Evolutionary conservation across 371 early-diverging fungal genomes (phyloP).

Genomic region (Mortierella sp.): DNA sequence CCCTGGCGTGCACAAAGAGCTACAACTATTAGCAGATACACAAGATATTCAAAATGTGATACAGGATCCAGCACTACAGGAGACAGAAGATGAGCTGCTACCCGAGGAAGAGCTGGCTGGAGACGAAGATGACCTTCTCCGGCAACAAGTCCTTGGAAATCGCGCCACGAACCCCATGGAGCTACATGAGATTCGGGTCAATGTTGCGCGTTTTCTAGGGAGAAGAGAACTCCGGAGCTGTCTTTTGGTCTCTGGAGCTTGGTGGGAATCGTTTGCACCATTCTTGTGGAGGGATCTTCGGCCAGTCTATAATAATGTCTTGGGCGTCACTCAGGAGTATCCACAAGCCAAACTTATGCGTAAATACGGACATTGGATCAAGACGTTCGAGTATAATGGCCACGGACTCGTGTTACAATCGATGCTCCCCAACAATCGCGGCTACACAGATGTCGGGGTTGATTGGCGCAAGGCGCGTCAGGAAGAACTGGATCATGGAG

Average conservation of each 20-base stretch:
- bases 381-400: constrained; percentile 43
- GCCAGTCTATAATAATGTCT: constrained; percentile 36
- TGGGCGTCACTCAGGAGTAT: constrained; percentile 22
- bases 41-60: too few species aligned
- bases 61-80: neutral
- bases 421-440: constrained; percentile 18
- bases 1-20: too few species aligned
- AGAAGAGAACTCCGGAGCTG: constrained; percentile 26
- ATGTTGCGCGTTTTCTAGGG: constrained; percentile 23
- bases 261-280: constrained; percentile 35
- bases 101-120: neutral
- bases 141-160: constrained; percentile 3
- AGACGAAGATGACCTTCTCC: neutral
- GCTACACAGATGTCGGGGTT: constrained; percentile 6
- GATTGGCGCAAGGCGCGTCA: constrained; percentile 13
- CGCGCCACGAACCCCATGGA: constrained; percentile 32
- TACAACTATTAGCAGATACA: neutral
- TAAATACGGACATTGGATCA: constrained; percentile 32
- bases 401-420: constrained; percentile 24
- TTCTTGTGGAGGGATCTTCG: constrained; percentile 27
- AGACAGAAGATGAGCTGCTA: neutral
- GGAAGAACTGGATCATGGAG: constrained; percentile 11
- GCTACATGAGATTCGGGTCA: constrained; percentile 37
- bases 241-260: constrained; percentile 20
- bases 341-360: constrained; percentile 16